Percentiles rank a stretch among this genome's conserved stretches.
These are phyloP conservation scores for Themeda triandra DNA, from an alignment of 176 grass and related monocot species.

Conservation along the genomic window DNA sequence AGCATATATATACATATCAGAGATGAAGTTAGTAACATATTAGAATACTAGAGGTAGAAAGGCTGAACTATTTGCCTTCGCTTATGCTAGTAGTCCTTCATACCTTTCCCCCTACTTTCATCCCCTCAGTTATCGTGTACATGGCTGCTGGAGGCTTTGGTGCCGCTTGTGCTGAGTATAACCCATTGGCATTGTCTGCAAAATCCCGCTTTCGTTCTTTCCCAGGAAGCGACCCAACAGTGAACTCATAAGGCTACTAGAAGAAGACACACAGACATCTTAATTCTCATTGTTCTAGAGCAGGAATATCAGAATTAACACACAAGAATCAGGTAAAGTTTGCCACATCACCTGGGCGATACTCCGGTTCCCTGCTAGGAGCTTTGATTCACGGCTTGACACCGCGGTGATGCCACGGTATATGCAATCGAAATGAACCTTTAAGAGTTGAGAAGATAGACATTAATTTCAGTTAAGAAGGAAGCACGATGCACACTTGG, in stretches of 20 bases:
- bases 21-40: not conserved
- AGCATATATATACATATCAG: not conserved
- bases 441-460: not conserved
- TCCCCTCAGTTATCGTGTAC: conserved; percentile 85
- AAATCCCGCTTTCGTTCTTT: conserved; percentile 93
- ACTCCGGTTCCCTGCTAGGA: conserved; percentile 80
- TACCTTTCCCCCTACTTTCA: conserved; percentile 97
- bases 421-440: conserved; percentile 93
- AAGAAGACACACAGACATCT: conserved; percentile 37
- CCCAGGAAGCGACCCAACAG: conserved; percentile 69
- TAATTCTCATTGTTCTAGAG: conserved; percentile 10
- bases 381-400: conserved; percentile 87
- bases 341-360: conserved; percentile 83
- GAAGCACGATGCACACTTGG: not conserved
- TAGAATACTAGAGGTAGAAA: not conserved
- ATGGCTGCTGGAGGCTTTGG: conserved; percentile 76
- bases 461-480: not conserved
- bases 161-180: conserved; percentile 84
- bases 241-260: conserved; percentile 99
- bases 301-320: not conserved
- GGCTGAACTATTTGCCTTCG: not conserved
- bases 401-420: conserved; percentile 82
- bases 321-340: not conserved
- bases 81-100: not conserved
- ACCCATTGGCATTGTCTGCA: conserved; percentile 72